Evolutionary conservation across 768 basidiomycete species (phyloP), one percentile per base, ranked within the genome.

Genomic region (Coprinopsis marcescibilis): DNA sequence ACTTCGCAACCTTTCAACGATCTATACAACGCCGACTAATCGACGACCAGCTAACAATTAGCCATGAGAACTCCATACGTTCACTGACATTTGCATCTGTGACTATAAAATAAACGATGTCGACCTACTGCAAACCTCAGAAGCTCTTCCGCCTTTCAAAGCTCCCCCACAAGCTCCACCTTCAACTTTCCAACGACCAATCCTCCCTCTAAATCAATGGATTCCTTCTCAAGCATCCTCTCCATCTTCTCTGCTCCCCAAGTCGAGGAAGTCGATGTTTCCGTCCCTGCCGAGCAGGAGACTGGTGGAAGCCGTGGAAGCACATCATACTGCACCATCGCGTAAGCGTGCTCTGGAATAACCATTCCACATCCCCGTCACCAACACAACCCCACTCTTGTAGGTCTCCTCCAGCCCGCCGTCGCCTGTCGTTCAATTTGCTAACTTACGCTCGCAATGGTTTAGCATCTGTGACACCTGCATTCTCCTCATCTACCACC

Each of bases 171-270:
- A 19, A 30, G 8, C 11, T 14, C 43, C 36, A 39, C 45, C 24
- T 29, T 14, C 23, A 29, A 20, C 35, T n/a, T 15, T 26, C 45
- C 21, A 19, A 19, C 25, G n/a, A n/a, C n/a, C n/a, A n/a, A n/a
- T 25, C 34, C 21, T 37, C 45, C 1, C 5, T 24, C 34, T 25
- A 35, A 38, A 19, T 23, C 21, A 20, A 47, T 47, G 45, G 45
- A 47, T 39, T 38, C 45, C 45, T 47, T 47, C 26, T 26, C 45
- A 12, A 15, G 15, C 45, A 39, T 47, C 45, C 36, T 37, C 20
- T 39, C 36, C 36, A 47, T 20, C 45, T 24, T 37, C 25, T 29
- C 39, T 15, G 21, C 39, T 15, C 10, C 41, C 41, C 41, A 27
- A 19, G 4, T 10, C 13, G 41, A 43, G 25, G 45, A 47, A 1